Conservation (phyloP, 768 basidiomycete species). For the Tremella fuciformis region DNA sequence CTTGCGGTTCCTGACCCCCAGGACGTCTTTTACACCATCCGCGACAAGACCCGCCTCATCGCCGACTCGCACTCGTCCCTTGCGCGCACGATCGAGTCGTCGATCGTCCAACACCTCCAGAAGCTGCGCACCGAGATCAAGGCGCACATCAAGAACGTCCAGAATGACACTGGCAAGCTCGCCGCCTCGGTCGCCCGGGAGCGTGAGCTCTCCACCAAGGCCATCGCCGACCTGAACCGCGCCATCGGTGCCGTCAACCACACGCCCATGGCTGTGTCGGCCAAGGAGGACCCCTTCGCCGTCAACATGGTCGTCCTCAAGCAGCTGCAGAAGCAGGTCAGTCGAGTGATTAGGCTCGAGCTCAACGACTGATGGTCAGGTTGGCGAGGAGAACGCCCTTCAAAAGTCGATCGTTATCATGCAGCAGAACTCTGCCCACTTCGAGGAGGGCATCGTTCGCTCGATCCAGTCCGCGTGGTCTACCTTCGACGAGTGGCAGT, state of each 20-base stretch:
- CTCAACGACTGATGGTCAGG: slow-evolving; percentile 47
- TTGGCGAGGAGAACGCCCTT: slow-evolving; percentile 94
- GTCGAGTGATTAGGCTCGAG: slow-evolving; percentile 5
- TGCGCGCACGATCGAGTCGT: slow-evolving; percentile 90
- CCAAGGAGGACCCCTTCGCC: slow-evolving; percentile 80
- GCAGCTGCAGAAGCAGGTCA: slow-evolving; percentile 58
- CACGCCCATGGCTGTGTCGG: slow-evolving; percentile 78
- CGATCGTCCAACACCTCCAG: slow-evolving; percentile 95
- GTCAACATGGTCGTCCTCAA: slow-evolving; percentile 49
- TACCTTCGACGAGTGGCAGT: slow-evolving; percentile 79
- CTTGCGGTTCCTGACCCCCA: slow-evolving; percentile 42
- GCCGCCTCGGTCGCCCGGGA: slow-evolving; percentile 89
- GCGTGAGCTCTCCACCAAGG: slow-evolving; percentile 77
- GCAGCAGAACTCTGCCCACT: slow-evolving; percentile 94
- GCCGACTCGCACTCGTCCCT: slow-evolving; percentile 96
- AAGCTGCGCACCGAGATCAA: slow-evolving; percentile 94
- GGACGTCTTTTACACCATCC: slow-evolving; percentile 88
- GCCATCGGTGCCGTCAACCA: slow-evolving; percentile 91
- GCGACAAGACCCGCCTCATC: slow-evolving; percentile 87
- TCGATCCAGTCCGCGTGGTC: slow-evolving; percentile 95
- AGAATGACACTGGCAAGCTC: slow-evolving; percentile 91
- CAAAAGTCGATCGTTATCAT: slow-evolving; percentile 98
- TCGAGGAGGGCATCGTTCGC: slow-evolving; percentile 93
- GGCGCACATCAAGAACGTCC: slow-evolving; percentile 93
- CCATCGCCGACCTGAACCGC: slow-evolving; percentile 81